Percentiles rank a stretch among this genome's conserved stretches.
phyloP scores from a whole-genome alignment of 2,329 filamentous ascomycete species.

The Colletotrichum navitas region DNA sequence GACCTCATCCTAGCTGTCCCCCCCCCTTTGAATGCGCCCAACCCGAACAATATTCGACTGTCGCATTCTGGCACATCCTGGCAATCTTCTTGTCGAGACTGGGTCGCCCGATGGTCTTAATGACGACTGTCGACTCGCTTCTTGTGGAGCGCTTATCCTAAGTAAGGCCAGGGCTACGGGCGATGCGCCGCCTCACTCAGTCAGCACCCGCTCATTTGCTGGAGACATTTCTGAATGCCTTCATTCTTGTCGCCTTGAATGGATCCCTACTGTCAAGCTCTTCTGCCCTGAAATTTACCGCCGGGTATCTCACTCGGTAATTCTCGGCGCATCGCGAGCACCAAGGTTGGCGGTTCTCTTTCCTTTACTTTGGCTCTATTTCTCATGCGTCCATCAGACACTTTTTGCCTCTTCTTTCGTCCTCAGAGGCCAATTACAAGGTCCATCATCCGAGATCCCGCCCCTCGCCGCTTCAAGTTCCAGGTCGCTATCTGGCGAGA shows the following conservation, averaged over 20 bases:
- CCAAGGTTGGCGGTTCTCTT: slow-evolving; percentile 23
- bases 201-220: slow-evolving; percentile 10
- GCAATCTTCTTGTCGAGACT: neutral
- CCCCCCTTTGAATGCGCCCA: slow-evolving; percentile 9
- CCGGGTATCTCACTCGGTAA: neutral
- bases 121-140: neutral
- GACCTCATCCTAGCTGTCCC: slow-evolving; percentile 30
- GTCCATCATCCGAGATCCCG: neutral
- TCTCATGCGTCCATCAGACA: slow-evolving; percentile 12
- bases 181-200: slow-evolving; percentile 14
- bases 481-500: neutral
- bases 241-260: neutral
- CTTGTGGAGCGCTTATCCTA: neutral
- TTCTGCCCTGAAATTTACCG: neutral
- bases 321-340: slow-evolving; percentile 1
- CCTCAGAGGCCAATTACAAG: neutral
- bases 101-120: neutral
- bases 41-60: neutral
- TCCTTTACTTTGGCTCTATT: neutral
- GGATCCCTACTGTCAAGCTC: neutral
- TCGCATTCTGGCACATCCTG: neutral
- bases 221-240: slow-evolving; percentile 20
- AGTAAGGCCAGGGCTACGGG: neutral
- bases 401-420: neutral
- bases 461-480: neutral